Percentiles rank a stretch among this genome's conserved stretches.
Evolutionary conservation across 257 asterid species (phyloP).

Genomic region (Jacaranda mimosifolia): DNA sequence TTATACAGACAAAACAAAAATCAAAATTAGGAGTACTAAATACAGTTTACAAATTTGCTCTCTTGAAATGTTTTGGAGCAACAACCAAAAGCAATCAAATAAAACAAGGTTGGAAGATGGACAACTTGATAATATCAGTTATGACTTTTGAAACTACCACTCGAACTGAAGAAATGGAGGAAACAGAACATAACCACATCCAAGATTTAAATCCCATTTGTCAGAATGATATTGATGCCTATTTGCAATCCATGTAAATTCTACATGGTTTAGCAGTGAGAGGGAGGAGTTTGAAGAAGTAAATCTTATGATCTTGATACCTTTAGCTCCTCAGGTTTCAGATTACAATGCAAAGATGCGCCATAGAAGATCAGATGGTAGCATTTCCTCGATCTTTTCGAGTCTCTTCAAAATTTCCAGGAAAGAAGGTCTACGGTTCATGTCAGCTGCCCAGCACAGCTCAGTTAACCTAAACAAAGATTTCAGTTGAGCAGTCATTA

Average conservation of each 20-base stretch:
- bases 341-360: slow-evolving; percentile 55
- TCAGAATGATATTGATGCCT: too few species aligned
- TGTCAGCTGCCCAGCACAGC: slow-evolving; percentile 85
- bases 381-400: slow-evolving; percentile 65
- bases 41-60: background rate
- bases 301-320: too few species aligned
- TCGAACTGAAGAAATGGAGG: too few species aligned
- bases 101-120: background rate
- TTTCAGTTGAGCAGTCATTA: background rate
- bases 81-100: background rate
- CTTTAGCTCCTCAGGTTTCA: too few species aligned
- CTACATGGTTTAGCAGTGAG: too few species aligned
- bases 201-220: too few species aligned
- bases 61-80: background rate
- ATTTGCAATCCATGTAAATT: too few species aligned
- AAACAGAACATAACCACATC: too few species aligned
- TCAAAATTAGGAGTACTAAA: background rate
- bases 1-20: background rate
- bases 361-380: slow-evolving; percentile 77
- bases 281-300: too few species aligned
- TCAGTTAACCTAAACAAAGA: slow-evolving; percentile 55
- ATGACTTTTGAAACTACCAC: too few species aligned
- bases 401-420: slow-evolving; percentile 82
- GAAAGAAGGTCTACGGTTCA: slow-evolving; percentile 85
- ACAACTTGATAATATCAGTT: too few species aligned